phyloP scores from a whole-genome alignment of 345 rosid species.

The Syzygium jambos region DNA sequence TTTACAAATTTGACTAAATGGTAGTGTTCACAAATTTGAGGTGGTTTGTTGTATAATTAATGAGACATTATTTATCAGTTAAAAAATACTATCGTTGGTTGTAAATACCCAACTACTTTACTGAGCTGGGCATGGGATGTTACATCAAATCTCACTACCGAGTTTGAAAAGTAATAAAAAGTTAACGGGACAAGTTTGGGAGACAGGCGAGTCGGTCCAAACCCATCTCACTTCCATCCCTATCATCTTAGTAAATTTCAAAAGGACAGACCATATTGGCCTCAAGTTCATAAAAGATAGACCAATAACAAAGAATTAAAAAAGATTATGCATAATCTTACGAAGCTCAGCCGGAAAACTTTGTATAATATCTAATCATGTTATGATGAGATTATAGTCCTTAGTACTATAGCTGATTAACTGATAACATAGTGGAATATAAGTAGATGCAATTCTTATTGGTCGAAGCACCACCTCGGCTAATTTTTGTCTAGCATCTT shows the following conservation, averaged over 20 bases:
- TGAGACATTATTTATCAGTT: not conserved
- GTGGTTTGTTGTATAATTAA: not conserved
- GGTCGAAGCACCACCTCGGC: slow-evolving; percentile 38
- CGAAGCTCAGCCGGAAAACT: not conserved
- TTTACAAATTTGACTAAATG: not conserved
- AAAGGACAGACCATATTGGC: not conserved
- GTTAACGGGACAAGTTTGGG: not conserved
- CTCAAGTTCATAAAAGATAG: not conserved
- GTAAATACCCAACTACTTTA: not conserved
- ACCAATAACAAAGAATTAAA: not conserved
- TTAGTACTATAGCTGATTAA: not conserved
- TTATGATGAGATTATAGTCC: not conserved
- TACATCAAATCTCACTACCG: not conserved
- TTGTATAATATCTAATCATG: not conserved
- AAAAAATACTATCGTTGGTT: not conserved
- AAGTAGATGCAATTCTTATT: not conserved
- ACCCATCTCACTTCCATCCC: not conserved
- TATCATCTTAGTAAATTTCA: not conserved
- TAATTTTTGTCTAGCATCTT: slow-evolving; percentile 66
- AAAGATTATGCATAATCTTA: not conserved
- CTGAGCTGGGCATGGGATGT: not conserved
- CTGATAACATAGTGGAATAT: not conserved
- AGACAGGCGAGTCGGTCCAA: not conserved
- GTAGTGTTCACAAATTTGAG: not conserved
- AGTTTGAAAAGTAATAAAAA: not conserved